Evolutionary conservation across 805 yeast species (phyloP), one percentile per base, ranked within the genome.

Genomic region (Blastobotrys parvus): DNA sequence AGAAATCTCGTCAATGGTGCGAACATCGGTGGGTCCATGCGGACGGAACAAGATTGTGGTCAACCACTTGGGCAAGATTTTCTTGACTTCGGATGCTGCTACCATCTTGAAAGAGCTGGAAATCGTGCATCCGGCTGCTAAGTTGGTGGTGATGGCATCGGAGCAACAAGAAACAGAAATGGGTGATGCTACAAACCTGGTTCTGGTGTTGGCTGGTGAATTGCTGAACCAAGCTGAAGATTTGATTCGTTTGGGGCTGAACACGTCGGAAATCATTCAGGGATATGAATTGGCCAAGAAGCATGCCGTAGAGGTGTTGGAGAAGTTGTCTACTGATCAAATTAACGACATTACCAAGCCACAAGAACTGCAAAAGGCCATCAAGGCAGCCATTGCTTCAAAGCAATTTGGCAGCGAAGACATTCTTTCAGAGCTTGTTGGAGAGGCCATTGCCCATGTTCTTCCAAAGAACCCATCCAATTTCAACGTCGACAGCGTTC

Each of bases 21-120:
- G 89, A 46, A 88, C 97, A 1, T 87, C 96, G 10, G 83, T 92
- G 70, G 98, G 98, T 4, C 98, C 98, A 47, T 84, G 94, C 65
- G 98, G 98, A 42, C 77, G 96, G 59, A 92, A 89, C 65, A 92
- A 92, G 74, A 87, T 92, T 62, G 82, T 92, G 55, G 95, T 92
- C 44, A 90, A 90, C 66, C 77, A 85, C 55, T 66, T 85, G 52
- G 88, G 87, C 46, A 87, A 82, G 60, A 82, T 86, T 19, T 86
- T 88, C 61, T 77, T 92, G 49, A 92, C 97, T 35, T 86, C 86
- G 54, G 98, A 92, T 62, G 97, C 97, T n/a, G 96, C 97, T 31
- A 92, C 98, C 5, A 92, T 92, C 81, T 71, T 92, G 47, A 77
- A 82, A 52, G 97, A 92, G 63, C 70, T 90, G 44, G 97, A 90